Base-by-base conservation (phyloP, 2,329 filamentous ascomycete genomes). In the Aspergillus melleus region DNA sequence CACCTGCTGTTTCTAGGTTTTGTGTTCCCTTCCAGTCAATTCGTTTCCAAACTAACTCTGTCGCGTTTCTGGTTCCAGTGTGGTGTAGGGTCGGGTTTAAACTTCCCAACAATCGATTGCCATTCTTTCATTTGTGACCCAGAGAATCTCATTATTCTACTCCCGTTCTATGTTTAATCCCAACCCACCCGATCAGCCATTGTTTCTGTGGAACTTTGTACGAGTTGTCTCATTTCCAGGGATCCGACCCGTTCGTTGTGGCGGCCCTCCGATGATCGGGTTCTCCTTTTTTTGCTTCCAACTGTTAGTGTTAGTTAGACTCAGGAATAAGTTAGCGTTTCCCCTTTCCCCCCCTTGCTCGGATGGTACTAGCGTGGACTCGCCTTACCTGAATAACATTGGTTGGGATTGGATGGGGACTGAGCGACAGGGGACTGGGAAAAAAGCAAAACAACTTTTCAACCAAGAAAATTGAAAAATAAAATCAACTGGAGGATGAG, bases 371-470 rank as follows among this genome's bases (percentile, higher is more conserved):
- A 42, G 36, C 12, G 32, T 16, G 36, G 6, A 42, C 14, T 42
- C 16, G 16, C 36, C 36, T 42, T 42, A n/a, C 32, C 36, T 42
- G 10, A 22, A 22, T 22, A 22, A 3, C 47, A n/a, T 49, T 19
- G 47, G 47, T 49, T 19, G 47, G 14, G 16, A 42, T 42, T 42
- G 36, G 36, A 42, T n/a, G 24, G 26, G 8, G n/a, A 58, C 42
- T 53, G 55, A 58, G 56, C 56, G 51, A 58, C 57, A 58, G 57
- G 57, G 57, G 57, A 26, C 42, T 9, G 12, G 47, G 4, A 30
- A 22, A 32, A 22, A 22, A n/a, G 29, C 16, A 49, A 44, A 30
- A 12, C 46, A 50, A 22, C 6, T 24, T 24, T 19, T 32, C 30
- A 4, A 44, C 36, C 19, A 44, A 51, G 10, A 20, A 30, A 44